A percentile compares a stretch with the other conserved stretches of the same genome.
Conservation (phyloP, 352 stramenopile species). For the Phytopythium montanum region DNA sequence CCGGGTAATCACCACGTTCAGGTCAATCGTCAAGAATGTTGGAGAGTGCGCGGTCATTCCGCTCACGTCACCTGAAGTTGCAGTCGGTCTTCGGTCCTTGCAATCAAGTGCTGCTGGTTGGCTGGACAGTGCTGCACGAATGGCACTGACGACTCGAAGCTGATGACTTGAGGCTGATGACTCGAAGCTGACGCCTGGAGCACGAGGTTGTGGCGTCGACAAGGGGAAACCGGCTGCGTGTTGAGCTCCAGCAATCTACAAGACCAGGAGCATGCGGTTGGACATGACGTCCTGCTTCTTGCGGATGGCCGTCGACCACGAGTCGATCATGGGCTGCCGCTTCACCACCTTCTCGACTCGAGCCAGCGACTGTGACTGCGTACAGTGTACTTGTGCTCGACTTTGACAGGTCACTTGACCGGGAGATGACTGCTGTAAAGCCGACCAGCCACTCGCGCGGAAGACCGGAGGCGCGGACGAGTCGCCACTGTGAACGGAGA, state of each 20-base stretch:
- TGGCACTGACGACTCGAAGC: background rate
- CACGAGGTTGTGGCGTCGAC: too few relatives aligned
- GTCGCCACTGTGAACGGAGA: background rate
- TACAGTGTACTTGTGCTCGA: slow-evolving; percentile 1
- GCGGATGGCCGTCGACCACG: background rate
- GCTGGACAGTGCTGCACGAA: background rate
- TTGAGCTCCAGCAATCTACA: background rate
- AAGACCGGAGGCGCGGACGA: background rate
- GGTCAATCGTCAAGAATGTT: background rate
- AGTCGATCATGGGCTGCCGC: background rate
- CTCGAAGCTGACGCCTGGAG: too few relatives aligned
- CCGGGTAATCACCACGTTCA: too few relatives aligned
- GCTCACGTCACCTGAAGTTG: background rate
- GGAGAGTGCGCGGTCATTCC: background rate
- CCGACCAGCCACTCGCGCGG: slow-evolving; percentile 3
- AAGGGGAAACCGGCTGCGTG: background rate
- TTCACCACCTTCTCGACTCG: background rate
- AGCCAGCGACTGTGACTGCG: background rate
- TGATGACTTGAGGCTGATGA: too few relatives aligned
- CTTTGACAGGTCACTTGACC: background rate
- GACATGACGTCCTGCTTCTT: background rate
- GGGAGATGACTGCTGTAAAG: background rate
- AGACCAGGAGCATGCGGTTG: background rate
- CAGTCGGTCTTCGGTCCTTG: background rate
- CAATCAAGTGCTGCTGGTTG: background rate